Evolutionary conservation across 345 rosid species (phyloP).

Genomic region (Cardamine resedifolia): DNA sequence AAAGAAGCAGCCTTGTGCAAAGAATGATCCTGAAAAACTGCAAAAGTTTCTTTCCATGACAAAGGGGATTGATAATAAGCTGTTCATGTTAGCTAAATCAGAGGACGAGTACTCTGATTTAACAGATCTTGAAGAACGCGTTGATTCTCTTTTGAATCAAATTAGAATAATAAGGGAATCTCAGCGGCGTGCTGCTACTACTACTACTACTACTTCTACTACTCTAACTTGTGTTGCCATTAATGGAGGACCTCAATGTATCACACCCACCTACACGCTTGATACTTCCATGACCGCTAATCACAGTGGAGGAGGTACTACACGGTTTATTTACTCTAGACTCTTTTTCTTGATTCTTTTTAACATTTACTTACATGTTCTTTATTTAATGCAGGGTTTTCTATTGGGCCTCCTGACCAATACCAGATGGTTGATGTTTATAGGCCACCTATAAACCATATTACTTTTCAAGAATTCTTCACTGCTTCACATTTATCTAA

Average conservation of each 20-base stretch:
- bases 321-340: too few relatives aligned
- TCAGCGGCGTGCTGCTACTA: not conserved
- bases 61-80: not conserved
- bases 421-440: too few relatives aligned
- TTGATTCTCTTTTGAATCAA: not conserved
- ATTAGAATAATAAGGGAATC: not conserved
- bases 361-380: too few relatives aligned
- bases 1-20: not conserved
- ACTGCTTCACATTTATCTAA: constrained; percentile 46
- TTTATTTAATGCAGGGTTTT: too few relatives aligned
- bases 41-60: not conserved
- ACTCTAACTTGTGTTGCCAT: not conserved
- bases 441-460: too few relatives aligned
- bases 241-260: not conserved
- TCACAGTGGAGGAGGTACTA: too few relatives aligned
- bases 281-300: too few relatives aligned
- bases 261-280: too few relatives aligned
- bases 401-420: too few relatives aligned
- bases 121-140: not conserved
- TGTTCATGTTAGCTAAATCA: not conserved
- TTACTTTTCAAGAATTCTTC: not conserved
- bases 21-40: not conserved
- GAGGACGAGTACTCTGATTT: not conserved
- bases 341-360: too few relatives aligned
- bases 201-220: not conserved